Evolutionary conservation across 2,329 filamentous ascomycete genomes (phyloP), one percentile per base, ranked within the genome.

Genomic region (Colletotrichum noveboracense): DNA sequence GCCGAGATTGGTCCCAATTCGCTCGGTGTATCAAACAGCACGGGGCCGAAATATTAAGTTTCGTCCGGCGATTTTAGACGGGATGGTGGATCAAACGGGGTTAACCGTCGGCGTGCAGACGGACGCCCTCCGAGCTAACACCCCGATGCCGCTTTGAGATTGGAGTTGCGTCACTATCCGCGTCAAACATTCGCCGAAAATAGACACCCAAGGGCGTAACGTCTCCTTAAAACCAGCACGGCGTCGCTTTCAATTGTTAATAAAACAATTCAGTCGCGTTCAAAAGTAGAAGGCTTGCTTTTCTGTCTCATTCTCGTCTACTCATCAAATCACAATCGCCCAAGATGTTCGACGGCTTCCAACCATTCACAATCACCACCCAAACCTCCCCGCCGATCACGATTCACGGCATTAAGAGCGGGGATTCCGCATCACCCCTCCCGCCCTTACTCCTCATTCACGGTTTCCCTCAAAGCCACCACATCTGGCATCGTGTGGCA

Each of bases 401-500:
- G n/a, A 89, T 89, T 76, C 82, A 84, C 58, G 88, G 88, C 18
- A 79, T 88, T 55, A 82, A 81, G 64, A 85, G 82, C 77, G 82
- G 80, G 34, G 76, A 79, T 34, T 72, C 81, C 1, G 76, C 80
- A 2, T 78, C 81, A 0, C 68, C 79, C 5, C 80, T 81, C 3
- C 87, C 85, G 0, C 83, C 83, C 3, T 84, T 87, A 1, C 83
- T 90, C 8, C 82, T 90, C 9, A 80, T 90, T 8, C 89, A 90
- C 70, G 89, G 89, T 43, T 91, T 88, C 77, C 89, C 89, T 0
- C 88, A 91, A 78, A 90, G 84, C 6, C 83, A 85, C 21, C 86
- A 87, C 75, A 90, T 90, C 21, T 91, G 89, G 89, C 88, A 90
- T 79, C 80, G 80, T 7, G 80, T 90, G 1, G 83, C 85, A 0